Evolutionary conservation across 345 rosid genomes (phyloP), one percentile per base, ranked within the genome.

Genomic region (Crucihimalaya himalaica): DNA sequence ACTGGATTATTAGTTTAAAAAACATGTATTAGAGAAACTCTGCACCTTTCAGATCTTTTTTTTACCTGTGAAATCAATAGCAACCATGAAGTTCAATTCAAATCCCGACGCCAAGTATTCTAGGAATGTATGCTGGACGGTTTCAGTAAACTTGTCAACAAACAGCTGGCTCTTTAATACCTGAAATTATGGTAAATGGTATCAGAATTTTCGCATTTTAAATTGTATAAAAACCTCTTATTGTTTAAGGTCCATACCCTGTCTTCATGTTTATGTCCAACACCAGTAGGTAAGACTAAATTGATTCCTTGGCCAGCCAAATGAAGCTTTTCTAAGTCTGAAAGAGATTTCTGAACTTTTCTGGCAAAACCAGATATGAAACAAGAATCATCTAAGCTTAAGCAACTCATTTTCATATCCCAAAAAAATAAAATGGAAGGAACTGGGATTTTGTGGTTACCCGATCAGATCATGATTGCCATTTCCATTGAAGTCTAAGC

Each of bases 81-180:
- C 98, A 68, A 89, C 91, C 97, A 94, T 94, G 86, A 91, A 91
- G 82, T 88, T 91, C 66, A 94, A 79, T 77, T 94, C 95, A 40
- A 83, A 94, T 66, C 98, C 98, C 37, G 78, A 87, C 28, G 83
- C 85, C 84, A 91, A 71, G 83, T 91, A 94, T 68, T 94, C 98
- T 62, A 94, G 82, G 80, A 94, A 94, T 45, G 96, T 86, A 66
- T 83, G 73, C 74, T 87, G 89, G 58, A 77, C 76, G 46, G 86
- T 86, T 79, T 91, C 96, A 21, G 86, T 82, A 73, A 83, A 88
- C 68, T 79, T 86, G 66, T 89, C 95, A 59, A 94, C 92, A 42
- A 62, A 89, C 68, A 91, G 75, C 82, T 86, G 87, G 74, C 97
- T 87, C 80, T 88, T 88, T 61, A 91, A 72, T 11, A 63, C 66